phyloP scores from a whole-genome alignment of 2,329 filamentous ascomycete genomes.

The Sarocladiaceae sp. region DNA sequence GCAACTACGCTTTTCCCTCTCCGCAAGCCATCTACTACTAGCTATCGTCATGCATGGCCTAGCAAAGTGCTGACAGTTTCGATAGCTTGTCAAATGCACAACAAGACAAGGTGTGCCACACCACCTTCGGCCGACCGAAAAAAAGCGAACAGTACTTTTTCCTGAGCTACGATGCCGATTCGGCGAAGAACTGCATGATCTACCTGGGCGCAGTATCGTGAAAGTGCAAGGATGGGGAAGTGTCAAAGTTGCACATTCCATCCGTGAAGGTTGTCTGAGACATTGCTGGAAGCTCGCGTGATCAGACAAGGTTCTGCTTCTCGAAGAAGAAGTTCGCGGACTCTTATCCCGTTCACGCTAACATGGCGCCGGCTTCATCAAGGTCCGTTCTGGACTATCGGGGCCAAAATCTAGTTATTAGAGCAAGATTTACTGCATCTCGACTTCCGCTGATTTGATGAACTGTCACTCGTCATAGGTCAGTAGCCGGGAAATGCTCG shows the following conservation, averaged over 20 bases:
- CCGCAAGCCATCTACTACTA: not conserved
- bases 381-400: no score
- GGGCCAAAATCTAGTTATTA: no score
- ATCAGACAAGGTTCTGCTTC: no score
- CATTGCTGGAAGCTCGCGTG: not conserved
- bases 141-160: not conserved
- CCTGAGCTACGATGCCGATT: no score
- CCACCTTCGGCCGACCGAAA: not conserved
- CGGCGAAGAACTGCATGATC: not conserved
- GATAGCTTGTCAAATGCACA: not conserved
- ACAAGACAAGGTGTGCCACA: not conserved
- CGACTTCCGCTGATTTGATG: no score
- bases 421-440: no score
- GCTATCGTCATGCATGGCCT: not conserved
- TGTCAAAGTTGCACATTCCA: not conserved
- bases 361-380: no score
- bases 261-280: not conserved
- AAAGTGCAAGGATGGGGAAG: not conserved
- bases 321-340: no score
- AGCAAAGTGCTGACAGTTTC: not conserved
- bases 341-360: no score
- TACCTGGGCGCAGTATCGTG: constrained; percentile 2
- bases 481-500: no score
- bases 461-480: no score
- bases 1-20: not conserved